Evolutionary conservation across 2,329 filamentous ascomycete species (phyloP), one percentile per base, ranked within the genome.

Genomic region (Cylindrodendrum hubeiense): DNA sequence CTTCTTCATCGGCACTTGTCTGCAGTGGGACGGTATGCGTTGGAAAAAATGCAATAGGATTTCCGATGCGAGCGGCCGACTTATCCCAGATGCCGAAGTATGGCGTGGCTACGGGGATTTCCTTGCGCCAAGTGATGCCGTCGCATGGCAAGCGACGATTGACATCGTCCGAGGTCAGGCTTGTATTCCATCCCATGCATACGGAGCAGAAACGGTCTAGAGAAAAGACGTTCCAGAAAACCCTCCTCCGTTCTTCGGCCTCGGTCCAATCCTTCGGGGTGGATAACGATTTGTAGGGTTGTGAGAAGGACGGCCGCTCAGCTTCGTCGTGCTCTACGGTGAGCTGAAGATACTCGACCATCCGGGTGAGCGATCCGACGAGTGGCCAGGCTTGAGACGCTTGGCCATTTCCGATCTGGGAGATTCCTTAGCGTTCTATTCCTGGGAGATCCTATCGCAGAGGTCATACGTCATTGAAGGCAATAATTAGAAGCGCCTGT

Each of bases 41-140:
- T 6, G 75, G 70, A 17, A 79, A 67, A 33, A 78, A 79, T 1
- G 76, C 68, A 6, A 80, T 75, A 0, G 74, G 72, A 8, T 78
- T 79, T 1, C 78, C 79, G 6, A 80, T 77, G 2, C 71, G 72
- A 0, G 70, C 77, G 0, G 75, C 73, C 1, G 77, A 76, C 34
- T 76, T 76, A 54, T 83, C 80, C 76, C 79, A 80, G 30, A 83
- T 82, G 15, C 79, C 79, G 19, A 82, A 81, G 55, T 77, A 83
- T 0, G 81, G 80, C 0, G 81, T 81, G 3, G 64, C 68, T 0
- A 81, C 78, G 1, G 76, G 67, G 37, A 80, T 72, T 37, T 78
- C 75, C 17, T 77, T 78, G 15, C 75, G 69, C 81, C 81, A 83
- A 21, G 77, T 68, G 4, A 73, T 75, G 1, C 81, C 80, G 51